Evolutionary conservation across 768 basidiomycete genomes (phyloP), one percentile per base, ranked within the genome.

Genomic region (Leccinellum luteum): DNA sequence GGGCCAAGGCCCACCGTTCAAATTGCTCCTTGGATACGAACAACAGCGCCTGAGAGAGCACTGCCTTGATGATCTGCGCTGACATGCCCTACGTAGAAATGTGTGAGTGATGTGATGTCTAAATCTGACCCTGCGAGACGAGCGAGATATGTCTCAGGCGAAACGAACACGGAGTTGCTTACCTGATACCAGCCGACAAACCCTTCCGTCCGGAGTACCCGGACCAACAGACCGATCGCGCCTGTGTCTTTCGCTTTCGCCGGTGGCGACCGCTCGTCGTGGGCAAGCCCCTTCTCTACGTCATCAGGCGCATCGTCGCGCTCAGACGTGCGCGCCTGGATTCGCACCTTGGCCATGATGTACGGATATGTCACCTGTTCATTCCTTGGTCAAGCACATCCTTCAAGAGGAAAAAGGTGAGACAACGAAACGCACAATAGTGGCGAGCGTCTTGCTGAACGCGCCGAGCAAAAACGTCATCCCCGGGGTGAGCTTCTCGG

Each of bases 1-100:
- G 81, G 13, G 80, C 73, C 54, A 93, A 76, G 1, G 92, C 87
- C 83, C 89, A 96, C 4, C 83, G 84, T 70, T 99, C 97, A 66
- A 99, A 95, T 67, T 94, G 91, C 67, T 98, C 96, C 75, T 99
- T 99, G 61, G 94, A 92, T 78, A 96, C 89, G 79, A 99, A 99
- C 53, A 98, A 75, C 61, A 99, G 79, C 2, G 94, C 96, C 73
- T 99, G 97, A 8, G 93, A 91, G 14, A 99, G 75, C 13, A 98
- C 95, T 0, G 96, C 97, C 72, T 99, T 99, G 51, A 85, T 81
- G 56, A 98, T 94, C 73, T 99, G 97, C 0, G 97, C 95, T 62
- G 89, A 81, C 90, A 99, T 95, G 12, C 97, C 97, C 89, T 95
- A 43, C 9, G n/a, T 7, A 54, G 9, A 32, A 13, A n/a, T 21